Conservation (phyloP, 805 yeast species). For the Myxozyma vanderwaltii region DNA sequence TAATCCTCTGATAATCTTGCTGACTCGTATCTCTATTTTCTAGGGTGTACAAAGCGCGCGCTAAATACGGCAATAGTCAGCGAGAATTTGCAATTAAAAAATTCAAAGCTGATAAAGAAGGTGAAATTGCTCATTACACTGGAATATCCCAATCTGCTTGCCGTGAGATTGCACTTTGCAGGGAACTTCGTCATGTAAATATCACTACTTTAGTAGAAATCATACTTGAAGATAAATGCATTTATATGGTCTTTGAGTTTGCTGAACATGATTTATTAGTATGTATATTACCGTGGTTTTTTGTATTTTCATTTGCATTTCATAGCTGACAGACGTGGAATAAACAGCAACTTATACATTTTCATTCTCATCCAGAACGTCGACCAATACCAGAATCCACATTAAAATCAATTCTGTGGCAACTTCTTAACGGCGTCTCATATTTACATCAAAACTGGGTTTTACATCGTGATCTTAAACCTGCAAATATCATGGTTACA, state of each 20-base stretch:
- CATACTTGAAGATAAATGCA: conserved; percentile 81
- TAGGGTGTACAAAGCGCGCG: conserved; percentile 84
- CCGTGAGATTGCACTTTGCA: conserved; percentile 91
- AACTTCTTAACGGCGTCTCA: conserved; percentile 85
- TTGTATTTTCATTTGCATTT: too few relatives aligned
- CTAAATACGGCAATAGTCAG: conserved; percentile 41
- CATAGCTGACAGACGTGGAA: too few relatives aligned
- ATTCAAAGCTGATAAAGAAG: conserved; percentile 91
- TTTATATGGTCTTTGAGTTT: conserved; percentile 92
- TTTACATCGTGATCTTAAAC: conserved; percentile 91
- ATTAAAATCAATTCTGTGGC: conserved; percentile 86
- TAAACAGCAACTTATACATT: conserved; percentile 84
- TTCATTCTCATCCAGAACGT: conserved; percentile 86
- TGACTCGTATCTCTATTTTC: not conserved
- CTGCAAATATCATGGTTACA: conserved; percentile 97
- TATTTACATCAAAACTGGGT: conserved; percentile 96
- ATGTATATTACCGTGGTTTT: too few relatives aligned
- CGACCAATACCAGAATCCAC: conserved; percentile 76
- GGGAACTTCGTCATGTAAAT: conserved; percentile 80
- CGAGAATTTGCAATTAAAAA: conserved; percentile 83
- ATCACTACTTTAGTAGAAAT: conserved; percentile 79
- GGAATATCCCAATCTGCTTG: conserved; percentile 96
- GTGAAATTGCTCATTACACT: conserved; percentile 84
- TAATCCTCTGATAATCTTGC: not conserved
- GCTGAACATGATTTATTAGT: conserved; percentile 88